Base-by-base conservation (phyloP, 768 basidiomycete species). In the Boletus rubropictus region DNA sequence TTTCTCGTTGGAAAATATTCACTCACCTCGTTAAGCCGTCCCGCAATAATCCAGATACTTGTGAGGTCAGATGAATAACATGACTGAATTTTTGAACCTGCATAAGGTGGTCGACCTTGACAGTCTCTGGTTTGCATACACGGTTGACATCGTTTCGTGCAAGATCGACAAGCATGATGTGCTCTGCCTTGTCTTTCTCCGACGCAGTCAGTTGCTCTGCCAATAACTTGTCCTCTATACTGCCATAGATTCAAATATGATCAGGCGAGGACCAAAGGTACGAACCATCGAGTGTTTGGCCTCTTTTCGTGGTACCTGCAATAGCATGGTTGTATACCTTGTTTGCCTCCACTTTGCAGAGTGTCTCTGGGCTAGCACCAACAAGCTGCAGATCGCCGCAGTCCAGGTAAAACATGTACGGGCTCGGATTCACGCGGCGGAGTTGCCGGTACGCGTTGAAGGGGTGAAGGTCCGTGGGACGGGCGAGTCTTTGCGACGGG, bases 121-220 rank as follows among this genome's bases (percentile, higher is more conserved):
- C 95, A 0, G 95, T 95, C 64, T 82, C 81, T 7, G 96, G 92
- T 56, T 89, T 80, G 76, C 94, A 98, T 28, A 97, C 90, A 10
- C 96, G 83, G 65, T 99, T 98, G 46, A 99, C 95, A 62, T 99
- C 96, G 72, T 99, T 99, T 15, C 96, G 77, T 7, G 96, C 96
- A 48, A 99, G 78, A 68, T 99, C 96, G 46, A 97, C 91, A 48
- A 99, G 82, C 96, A 98, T 98, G 65, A 98, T 92, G 63, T 99
- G 95, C 63, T 99, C 96, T 34, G 96, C 93, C 25, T 90, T 78
- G 62, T 99, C 96, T 67, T 99, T 99, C 57, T 89, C 89, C 0
- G 92, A 96, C 20, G 80, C 75, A 27, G 83, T 69, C 12, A 99
- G 76, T 29, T 81, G 79, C 14, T 80, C 75, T 8, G 86, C 86